Evolutionary conservation across 495 filamentous ascomycete species (phyloP).

Genomic region (Viridothelium virens): DNA sequence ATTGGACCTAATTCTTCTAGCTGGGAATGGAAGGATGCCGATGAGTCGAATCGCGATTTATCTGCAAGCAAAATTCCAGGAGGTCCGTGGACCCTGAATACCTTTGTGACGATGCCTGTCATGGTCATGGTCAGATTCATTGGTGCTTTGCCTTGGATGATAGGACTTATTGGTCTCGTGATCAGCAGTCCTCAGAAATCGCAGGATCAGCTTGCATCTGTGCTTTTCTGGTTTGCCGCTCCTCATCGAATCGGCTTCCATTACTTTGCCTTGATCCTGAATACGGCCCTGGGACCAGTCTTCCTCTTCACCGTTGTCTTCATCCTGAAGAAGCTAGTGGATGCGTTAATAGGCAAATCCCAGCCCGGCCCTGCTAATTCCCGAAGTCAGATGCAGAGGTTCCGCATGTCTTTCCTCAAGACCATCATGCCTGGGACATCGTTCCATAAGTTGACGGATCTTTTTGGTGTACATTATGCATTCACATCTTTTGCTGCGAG

Average conservation of each 20-base stretch:
- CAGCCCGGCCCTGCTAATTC: slow-evolving; percentile 27
- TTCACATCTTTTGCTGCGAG: slow-evolving; percentile 38
- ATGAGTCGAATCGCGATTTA: slow-evolving; percentile 36
- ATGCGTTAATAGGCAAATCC: slow-evolving; percentile 31
- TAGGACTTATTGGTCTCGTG: slow-evolving; percentile 37
- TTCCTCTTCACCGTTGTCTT: slow-evolving; percentile 34
- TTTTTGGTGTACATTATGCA: slow-evolving; percentile 41
- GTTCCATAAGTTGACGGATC: slow-evolving; percentile 31
- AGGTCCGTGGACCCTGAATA: slow-evolving; percentile 32
- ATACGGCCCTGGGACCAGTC: slow-evolving; percentile 33
- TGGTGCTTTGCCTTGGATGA: slow-evolving; percentile 37
- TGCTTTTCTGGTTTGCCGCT: slow-evolving; percentile 38
- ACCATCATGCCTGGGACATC: slow-evolving; percentile 31
- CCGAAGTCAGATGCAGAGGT: slow-evolving; percentile 29
- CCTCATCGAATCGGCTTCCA: slow-evolving; percentile 36
- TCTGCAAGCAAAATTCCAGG: slow-evolving; percentile 29
- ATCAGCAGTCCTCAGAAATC: slow-evolving; percentile 17
- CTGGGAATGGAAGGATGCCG: slow-evolving; percentile 39
- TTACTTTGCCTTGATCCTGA: slow-evolving; percentile 34
- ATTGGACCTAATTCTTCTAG: slow-evolving; percentile 44
- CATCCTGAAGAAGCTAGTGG: slow-evolving; percentile 26
- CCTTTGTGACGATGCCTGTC: slow-evolving; percentile 32
- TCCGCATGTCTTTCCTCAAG: slow-evolving; percentile 33
- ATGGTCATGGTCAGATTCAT: slow-evolving; percentile 28
- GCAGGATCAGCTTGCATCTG: slow-evolving; percentile 27